These are phyloP conservation scores for Russula compacta DNA, from an alignment of 768 basidiomycete species.

Conservation along the genomic window DNA sequence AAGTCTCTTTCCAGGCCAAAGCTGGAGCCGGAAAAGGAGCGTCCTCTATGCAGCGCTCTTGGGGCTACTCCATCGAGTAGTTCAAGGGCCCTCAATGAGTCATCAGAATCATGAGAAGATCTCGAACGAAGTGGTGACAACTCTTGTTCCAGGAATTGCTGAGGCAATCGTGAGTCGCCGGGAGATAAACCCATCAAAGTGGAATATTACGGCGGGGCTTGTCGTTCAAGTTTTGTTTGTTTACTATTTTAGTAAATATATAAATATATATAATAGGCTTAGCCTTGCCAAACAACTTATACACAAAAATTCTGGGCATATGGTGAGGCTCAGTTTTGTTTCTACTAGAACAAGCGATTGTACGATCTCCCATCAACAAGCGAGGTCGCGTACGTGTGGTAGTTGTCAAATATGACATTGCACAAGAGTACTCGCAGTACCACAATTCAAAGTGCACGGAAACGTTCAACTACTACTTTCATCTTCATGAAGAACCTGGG, in stretches of 20 bases:
- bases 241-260: background rate
- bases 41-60: constrained; percentile 24
- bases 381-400: background rate
- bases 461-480: background rate
- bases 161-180: constrained; percentile 1
- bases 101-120: constrained; percentile 53
- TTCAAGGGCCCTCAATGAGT: constrained; percentile 73
- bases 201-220: background rate
- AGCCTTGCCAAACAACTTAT: background rate
- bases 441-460: background rate
- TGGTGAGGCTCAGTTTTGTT: too few species aligned
- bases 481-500: constrained; percentile 52
- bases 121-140: constrained; percentile 24
- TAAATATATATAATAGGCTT: background rate
- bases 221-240: background rate
- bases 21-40: constrained; percentile 56
- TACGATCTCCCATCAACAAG: too few species aligned
- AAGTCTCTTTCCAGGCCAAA: constrained; percentile 76
- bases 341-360: too few species aligned
- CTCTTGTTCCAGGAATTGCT: background rate
- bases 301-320: too few species aligned
- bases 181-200: constrained; percentile 33
- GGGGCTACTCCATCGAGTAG: constrained; percentile 51
- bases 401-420: background rate
- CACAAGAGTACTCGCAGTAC: background rate